These are phyloP conservation scores for Calonectria hongkongensis DNA, from an alignment of 2,329 filamentous ascomycete genomes.

Conservation along the genomic window DNA sequence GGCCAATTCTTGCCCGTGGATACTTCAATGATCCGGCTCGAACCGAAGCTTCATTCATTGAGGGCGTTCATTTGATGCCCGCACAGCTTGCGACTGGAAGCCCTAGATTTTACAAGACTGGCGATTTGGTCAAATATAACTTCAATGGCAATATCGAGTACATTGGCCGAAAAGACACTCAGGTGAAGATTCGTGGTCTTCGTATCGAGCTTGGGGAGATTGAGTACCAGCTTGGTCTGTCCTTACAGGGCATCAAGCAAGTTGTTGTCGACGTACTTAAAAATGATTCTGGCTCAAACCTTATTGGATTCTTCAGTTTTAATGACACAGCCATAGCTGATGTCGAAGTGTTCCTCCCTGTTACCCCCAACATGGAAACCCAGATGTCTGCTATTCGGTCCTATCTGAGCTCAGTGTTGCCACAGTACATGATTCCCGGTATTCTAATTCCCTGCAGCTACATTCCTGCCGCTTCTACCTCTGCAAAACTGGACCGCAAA, in stretches of 20 bases:
- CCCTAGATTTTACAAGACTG: slow-evolving; percentile 22
- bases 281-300: slow-evolving; percentile 2
- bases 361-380: neutral
- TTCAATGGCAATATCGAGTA: slow-evolving; percentile 23
- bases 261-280: slow-evolving; percentile 29
- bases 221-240: slow-evolving; percentile 9
- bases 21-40: slow-evolving; percentile 62
- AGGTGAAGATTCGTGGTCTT: slow-evolving; percentile 57
- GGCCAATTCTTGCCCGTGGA: slow-evolving; percentile 65
- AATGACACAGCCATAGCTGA: neutral
- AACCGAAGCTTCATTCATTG: slow-evolving; percentile 2
- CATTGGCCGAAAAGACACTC: slow-evolving; percentile 50
- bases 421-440: slow-evolving; percentile 46
- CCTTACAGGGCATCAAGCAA: neutral
- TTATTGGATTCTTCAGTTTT: slow-evolving; percentile 31
- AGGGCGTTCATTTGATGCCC: slow-evolving; percentile 5
- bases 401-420: slow-evolving; percentile 29
- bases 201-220: slow-evolving; percentile 52
- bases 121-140: slow-evolving; percentile 23
- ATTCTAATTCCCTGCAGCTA: slow-evolving; percentile 36
- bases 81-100: neutral
- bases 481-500: slow-evolving; percentile 43
- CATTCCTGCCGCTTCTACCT: slow-evolving; percentile 43
- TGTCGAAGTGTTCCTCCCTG: neutral
- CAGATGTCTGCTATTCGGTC: slow-evolving; percentile 2